A percentile compares a stretch with the other conserved stretches of the same genome.
Conservation (phyloP, 345 rosid species). For the Firmiana major region DNA sequence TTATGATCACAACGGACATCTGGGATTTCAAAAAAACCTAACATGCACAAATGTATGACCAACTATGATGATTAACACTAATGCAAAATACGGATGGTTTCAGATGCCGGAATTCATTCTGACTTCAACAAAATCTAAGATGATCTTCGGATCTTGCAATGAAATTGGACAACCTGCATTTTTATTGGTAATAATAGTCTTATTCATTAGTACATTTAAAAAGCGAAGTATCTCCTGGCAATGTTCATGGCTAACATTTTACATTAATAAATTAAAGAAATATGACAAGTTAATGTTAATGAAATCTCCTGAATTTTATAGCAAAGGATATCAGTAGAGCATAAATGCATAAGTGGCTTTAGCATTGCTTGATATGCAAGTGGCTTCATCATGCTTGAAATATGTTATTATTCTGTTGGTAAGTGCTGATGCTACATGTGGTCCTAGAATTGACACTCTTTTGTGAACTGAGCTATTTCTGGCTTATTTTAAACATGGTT, state of each 20-base stretch:
- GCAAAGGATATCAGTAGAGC: not conserved
- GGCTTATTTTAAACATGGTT: slow-evolving; percentile 1
- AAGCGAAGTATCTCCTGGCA: not conserved
- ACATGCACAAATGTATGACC: not conserved
- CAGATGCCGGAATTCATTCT: not conserved
- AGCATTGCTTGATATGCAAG: not conserved
- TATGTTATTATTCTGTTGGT: slow-evolving; percentile 3
- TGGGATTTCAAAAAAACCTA: not conserved
- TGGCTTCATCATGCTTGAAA: not conserved
- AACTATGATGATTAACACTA: not conserved
- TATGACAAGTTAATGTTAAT: not conserved
- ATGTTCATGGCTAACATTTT: slow-evolving; percentile 3
- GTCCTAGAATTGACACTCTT: slow-evolving; percentile 16
- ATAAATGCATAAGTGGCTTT: slow-evolving; percentile 7
- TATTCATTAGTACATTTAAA: not conserved
- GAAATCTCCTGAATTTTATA: not conserved
- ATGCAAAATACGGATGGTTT: not conserved
- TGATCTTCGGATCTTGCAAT: not conserved
- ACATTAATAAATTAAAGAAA: not conserved
- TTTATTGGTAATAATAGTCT: not conserved
- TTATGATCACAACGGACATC: no score
- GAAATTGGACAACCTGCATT: not conserved
- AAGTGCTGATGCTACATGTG: slow-evolving; percentile 18
- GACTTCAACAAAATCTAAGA: not conserved
- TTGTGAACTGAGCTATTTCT: slow-evolving; percentile 6